Evolutionary conservation across 148 eudicot genomes (phyloP).

Genomic region (Persicaria maculosa): DNA sequence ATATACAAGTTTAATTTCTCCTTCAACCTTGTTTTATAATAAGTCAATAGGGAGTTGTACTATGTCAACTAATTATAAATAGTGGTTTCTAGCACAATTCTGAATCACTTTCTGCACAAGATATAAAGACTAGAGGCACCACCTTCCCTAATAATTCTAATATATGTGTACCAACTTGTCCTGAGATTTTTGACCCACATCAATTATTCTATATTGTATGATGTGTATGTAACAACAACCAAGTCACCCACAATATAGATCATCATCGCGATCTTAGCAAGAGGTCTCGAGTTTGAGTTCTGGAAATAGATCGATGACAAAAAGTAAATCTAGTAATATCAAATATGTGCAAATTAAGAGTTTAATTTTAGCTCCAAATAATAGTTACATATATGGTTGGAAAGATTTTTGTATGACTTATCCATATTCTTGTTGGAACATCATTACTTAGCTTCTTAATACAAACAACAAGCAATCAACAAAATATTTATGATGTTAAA

Average conservation of each 20-base stretch:
- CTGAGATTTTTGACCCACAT: slow-evolving; percentile 3
- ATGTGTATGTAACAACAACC: neutral
- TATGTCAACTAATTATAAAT: neutral
- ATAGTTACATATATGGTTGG: neutral
- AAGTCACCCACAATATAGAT: too few relatives aligned
- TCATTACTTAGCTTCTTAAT: neutral
- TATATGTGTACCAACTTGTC: slow-evolving; percentile 4
- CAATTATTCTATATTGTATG: slow-evolving; percentile 3
- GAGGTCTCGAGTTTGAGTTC: too few relatives aligned
- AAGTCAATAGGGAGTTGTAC: neutral
- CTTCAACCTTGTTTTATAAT: neutral
- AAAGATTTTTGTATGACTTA: neutral
- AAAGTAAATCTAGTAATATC: too few relatives aligned
- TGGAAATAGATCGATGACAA: too few relatives aligned
- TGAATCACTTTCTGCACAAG: slow-evolving; percentile 6
- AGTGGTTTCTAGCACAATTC: neutral
- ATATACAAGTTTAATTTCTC: neutral
- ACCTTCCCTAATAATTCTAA: neutral
- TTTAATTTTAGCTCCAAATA: neutral
- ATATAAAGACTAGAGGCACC: neutral
- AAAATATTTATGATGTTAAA: slow-evolving; percentile 1
- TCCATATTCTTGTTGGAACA: neutral
- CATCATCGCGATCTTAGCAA: too few relatives aligned
- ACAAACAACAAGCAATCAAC: neutral
- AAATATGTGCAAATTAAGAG: too few relatives aligned